phyloP scores from a whole-genome alignment of 2,329 filamentous ascomycete species.

The Aspergillus fumigatus region DNA sequence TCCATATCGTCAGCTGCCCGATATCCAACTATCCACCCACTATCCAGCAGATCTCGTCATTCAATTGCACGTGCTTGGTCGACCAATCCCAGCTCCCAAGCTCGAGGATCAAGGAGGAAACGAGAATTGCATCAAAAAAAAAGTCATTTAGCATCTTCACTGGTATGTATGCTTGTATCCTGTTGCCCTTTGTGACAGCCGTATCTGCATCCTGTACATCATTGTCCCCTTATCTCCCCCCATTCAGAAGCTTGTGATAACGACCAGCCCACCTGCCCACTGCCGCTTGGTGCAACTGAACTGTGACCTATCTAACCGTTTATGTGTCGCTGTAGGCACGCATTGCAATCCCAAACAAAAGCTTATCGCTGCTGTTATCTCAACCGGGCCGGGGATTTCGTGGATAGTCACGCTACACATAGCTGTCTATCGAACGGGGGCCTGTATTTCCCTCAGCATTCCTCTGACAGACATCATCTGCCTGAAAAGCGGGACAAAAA shows the following conservation, averaged over 20 bases:
- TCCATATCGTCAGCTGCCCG: constrained; percentile 6
- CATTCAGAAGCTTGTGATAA: constrained; percentile 21
- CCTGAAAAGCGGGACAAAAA: background rate
- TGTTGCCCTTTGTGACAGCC: background rate
- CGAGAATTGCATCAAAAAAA: background rate
- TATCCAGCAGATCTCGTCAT: constrained; percentile 12
- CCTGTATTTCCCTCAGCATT: background rate
- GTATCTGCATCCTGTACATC: constrained; percentile 2
- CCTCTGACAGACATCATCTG: background rate
- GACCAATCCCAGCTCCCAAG: background rate
- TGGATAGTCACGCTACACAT: constrained; percentile 11
- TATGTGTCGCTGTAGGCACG: constrained; percentile 14
- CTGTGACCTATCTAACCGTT: constrained; percentile 17
- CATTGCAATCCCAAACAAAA: constrained; percentile 7
- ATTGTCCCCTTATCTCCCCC: constrained; percentile 23
- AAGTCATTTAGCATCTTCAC: background rate
- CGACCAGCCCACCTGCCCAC: constrained; percentile 4
- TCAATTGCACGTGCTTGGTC: constrained; percentile 4
- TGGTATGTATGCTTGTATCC: constrained; percentile 3
- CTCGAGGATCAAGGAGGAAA: background rate
- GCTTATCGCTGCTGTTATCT: constrained; percentile 17
- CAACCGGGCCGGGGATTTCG: constrained; percentile 8
- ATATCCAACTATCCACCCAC: constrained; percentile 3
- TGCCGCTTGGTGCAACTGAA: constrained; percentile 8
- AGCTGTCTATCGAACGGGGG: background rate